A percentile compares a stretch with the other conserved stretches of the same genome.
Conservation (phyloP, 2,329 filamentous ascomycete genomes). For the Colletotrichum sp. region DNA sequence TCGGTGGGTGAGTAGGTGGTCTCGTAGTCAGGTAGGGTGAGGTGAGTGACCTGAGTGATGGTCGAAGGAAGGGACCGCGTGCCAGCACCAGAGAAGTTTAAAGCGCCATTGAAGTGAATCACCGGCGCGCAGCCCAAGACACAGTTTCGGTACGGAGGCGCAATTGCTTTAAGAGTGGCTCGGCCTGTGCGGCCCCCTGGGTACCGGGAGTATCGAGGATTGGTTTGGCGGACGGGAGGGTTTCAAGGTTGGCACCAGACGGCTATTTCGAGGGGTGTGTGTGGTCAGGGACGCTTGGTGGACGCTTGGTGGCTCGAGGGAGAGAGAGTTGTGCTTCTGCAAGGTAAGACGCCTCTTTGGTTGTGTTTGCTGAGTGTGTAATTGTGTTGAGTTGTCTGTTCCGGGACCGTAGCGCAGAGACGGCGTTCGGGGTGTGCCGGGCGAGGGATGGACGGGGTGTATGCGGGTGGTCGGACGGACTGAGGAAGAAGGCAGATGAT, state of each 20-base stretch:
- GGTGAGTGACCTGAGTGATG: background rate
- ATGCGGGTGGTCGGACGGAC: conserved; percentile 11
- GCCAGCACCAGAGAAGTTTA: conserved; percentile 15
- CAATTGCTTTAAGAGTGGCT: conserved; percentile 16
- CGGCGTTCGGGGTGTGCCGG: conserved; percentile 1
- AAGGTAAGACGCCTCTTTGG: background rate
- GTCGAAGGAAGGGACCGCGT: conserved; percentile 10
- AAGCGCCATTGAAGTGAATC: conserved; percentile 21
- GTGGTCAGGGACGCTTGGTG: background rate
- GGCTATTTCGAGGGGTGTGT: conserved; percentile 1
- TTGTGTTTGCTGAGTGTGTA: background rate
- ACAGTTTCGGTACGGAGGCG: conserved; percentile 19
- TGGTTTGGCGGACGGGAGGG: conserved; percentile 10
- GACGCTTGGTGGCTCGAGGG: background rate
- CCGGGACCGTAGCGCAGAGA: conserved; percentile 13
- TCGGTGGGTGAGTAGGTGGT: background rate
- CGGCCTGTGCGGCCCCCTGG: conserved; percentile 16
- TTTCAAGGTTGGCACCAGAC: conserved; percentile 14
- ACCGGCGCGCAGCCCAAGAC: conserved; percentile 18
- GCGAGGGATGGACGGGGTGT: background rate
- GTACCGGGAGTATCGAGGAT: conserved; percentile 12
- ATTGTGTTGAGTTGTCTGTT: background rate
- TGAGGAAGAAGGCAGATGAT: conserved; percentile 5
- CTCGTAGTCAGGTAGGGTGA: background rate
- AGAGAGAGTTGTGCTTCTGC: background rate